A percentile compares a stretch with the other conserved stretches of the same genome.
These are phyloP conservation scores for Lasiosphaeria miniovina DNA, from an alignment of 495 filamentous ascomycete genomes.

Conservation along the genomic window DNA sequence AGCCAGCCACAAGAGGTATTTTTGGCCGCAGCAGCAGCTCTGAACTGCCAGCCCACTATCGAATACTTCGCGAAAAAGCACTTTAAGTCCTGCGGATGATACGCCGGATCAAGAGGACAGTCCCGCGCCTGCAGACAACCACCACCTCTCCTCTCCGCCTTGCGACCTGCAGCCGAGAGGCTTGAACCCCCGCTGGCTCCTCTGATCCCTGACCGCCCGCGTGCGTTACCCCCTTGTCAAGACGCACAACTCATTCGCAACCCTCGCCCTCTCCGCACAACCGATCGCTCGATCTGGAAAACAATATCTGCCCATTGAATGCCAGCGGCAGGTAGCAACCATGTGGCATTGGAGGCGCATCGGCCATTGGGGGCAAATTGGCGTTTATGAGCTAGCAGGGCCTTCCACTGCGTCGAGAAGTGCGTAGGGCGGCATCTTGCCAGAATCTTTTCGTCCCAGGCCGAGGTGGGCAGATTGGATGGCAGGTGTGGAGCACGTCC, in stretches of 20 bases:
- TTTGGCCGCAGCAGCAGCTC: background rate
- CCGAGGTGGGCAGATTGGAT: too few species aligned
- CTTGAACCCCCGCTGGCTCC: constrained; percentile 4
- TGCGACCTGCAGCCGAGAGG: constrained; percentile 21
- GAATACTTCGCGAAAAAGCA: background rate
- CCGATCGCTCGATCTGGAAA: background rate
- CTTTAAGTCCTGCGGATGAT: constrained; percentile 7
- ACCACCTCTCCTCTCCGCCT: constrained; percentile 9
- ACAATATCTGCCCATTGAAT: background rate
- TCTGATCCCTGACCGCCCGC: constrained; percentile 8
- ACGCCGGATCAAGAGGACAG: constrained; percentile 14
- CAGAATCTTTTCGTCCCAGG: too few species aligned
- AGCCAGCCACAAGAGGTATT: too few species aligned
- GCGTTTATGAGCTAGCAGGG: too few species aligned
- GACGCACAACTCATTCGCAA: constrained; percentile 10
- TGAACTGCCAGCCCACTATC: background rate
- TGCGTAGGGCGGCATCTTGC: too few species aligned
- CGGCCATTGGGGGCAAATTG: too few species aligned
- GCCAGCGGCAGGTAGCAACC: too few species aligned
- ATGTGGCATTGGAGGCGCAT: too few species aligned
- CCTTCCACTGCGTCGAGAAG: too few species aligned
- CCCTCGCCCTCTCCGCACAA: constrained; percentile 1
- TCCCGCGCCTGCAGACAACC: constrained; percentile 19
- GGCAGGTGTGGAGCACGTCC: too few species aligned
- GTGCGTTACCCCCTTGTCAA: constrained; percentile 5